Evolutionary conservation across 1,284 basidiomycete genomes (phyloP).

Genomic region (Sporisorium reilianum): DNA sequence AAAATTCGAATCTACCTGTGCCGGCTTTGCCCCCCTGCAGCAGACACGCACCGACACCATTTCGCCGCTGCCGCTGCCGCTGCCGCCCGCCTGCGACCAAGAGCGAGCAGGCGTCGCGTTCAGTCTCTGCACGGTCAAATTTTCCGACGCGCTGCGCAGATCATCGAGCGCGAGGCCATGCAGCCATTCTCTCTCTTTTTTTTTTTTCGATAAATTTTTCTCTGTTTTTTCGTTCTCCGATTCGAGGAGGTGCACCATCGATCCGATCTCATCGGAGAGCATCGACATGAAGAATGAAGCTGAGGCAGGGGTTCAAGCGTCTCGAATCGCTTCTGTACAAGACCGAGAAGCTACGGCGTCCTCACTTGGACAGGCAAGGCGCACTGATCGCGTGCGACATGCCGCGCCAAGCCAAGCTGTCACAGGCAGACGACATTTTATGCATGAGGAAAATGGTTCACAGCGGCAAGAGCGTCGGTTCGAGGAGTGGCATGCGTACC

Average conservation of each 20-base stretch:
- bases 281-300: too few species aligned
- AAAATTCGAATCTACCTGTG: background rate
- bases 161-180: background rate
- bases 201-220: background rate
- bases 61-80: background rate
- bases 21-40: slow-evolving; percentile 1
- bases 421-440: background rate
- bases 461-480: background rate
- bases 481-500: too few species aligned
- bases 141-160: slow-evolving; percentile 4
- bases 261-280: background rate
- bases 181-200: background rate
- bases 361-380: too few species aligned
- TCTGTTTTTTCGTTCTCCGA: background rate
- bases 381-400: background rate
- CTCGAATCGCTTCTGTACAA: background rate
- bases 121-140: too few species aligned
- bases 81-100: background rate
- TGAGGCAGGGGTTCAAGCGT: background rate
- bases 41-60: background rate
- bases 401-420: background rate
- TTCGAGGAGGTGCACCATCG: too few species aligned
- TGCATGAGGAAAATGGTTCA: too few species aligned
- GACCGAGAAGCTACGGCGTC: too few species aligned
- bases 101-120: too few species aligned